Conservation (phyloP, 140 eudicot genomes). For the Oenanthe javanica region DNA sequence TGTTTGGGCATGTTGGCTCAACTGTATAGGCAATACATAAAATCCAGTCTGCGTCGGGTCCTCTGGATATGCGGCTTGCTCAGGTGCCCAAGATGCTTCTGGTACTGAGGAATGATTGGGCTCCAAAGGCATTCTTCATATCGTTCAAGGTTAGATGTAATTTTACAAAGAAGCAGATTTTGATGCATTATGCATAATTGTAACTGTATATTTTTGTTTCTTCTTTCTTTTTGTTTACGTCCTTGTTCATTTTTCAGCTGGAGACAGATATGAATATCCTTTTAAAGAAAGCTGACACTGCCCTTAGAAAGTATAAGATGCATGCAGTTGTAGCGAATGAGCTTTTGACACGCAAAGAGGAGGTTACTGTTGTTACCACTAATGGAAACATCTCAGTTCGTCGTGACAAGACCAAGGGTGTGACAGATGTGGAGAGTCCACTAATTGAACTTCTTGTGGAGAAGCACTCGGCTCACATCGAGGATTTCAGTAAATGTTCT, state of each 20-base stretch:
- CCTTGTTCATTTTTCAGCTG: constrained; percentile 37
- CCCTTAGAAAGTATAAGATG: constrained; percentile 74
- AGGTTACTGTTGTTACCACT: constrained; percentile 48
- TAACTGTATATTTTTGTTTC: not conserved
- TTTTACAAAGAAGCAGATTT: not conserved
- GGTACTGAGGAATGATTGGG: constrained; percentile 78
- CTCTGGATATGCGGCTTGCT: constrained; percentile 14
- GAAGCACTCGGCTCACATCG: constrained; percentile 34
- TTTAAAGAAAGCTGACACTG: constrained; percentile 27
- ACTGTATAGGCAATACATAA: constrained; percentile 62
- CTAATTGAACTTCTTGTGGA: constrained; percentile 53
- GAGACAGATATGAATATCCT: constrained; percentile 82
- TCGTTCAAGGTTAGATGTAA: constrained; percentile 50
- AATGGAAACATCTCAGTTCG: constrained; percentile 37
- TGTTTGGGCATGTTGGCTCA: not conserved
- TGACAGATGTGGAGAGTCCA: constrained; percentile 54
- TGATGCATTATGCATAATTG: not conserved
- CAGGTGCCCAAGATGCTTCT: constrained; percentile 88
- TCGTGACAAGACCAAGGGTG: constrained; percentile 43
- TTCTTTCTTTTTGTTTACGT: not conserved
- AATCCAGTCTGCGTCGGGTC: constrained; percentile 37
- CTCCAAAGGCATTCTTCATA: constrained; percentile 76
- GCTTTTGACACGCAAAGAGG: constrained; percentile 72
- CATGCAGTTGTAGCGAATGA: constrained; percentile 84
- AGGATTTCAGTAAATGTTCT: not conserved